phyloP scores from a whole-genome alignment of 2,329 filamentous ascomycete species.

The Xylaria sp. region DNA sequence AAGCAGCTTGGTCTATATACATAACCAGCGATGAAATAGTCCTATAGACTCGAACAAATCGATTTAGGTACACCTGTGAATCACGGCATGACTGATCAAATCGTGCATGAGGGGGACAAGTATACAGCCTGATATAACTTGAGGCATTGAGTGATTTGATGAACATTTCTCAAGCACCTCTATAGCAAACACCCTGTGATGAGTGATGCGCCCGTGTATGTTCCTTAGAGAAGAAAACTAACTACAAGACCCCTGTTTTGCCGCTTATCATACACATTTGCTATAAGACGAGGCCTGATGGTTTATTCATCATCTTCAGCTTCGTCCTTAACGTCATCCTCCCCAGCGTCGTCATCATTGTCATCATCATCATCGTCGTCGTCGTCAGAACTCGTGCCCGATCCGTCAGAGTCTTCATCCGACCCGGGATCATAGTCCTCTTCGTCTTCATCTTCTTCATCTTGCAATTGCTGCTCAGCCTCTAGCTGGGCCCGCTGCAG shows the following conservation, averaged over 20 bases:
- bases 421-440: conserved; percentile 74
- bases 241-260: not conserved
- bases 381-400: conserved; percentile 61
- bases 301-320: conserved; percentile 24
- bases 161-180: conserved; percentile 1
- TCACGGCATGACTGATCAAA: not conserved
- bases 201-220: not conserved
- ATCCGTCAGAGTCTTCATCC: conserved; percentile 68
- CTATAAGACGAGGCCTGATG: not conserved
- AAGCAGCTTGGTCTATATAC: not conserved
- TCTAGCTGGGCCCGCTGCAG: conserved; percentile 62
- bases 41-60: not conserved
- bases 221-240: not conserved
- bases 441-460: conserved; percentile 72
- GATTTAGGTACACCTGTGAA: not conserved
- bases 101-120: not conserved
- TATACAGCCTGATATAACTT: not conserved
- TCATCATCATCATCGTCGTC: conserved; percentile 64
- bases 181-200: not conserved
- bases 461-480: conserved; percentile 63
- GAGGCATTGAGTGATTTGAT: not conserved
- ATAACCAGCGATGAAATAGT: not conserved
- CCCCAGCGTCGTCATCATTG: conserved; percentile 55
- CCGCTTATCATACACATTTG: conserved; percentile 23
- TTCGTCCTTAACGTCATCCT: conserved; percentile 49